Evolutionary conservation across 2,329 filamentous ascomycete species (phyloP).

Genomic region (Stachybotrys chartarum): DNA sequence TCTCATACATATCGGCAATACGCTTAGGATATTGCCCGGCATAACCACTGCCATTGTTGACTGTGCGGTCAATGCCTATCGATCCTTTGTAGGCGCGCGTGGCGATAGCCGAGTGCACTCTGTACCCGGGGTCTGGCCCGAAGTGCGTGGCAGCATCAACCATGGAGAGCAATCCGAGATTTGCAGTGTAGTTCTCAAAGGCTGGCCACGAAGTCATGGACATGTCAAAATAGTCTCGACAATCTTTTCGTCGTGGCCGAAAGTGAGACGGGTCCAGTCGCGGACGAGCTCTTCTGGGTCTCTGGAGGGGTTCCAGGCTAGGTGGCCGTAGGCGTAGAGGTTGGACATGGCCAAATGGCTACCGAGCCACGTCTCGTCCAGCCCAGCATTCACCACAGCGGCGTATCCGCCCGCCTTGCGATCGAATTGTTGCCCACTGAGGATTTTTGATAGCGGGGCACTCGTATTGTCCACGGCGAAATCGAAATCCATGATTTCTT

Average conservation of each 20-base stretch:
- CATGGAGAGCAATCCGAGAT: conserved; percentile 61
- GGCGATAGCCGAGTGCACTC: conserved; percentile 62
- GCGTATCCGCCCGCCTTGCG: conserved; percentile 53
- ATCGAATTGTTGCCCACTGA: conserved; percentile 53
- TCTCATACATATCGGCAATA: conserved; percentile 50
- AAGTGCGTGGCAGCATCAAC: conserved; percentile 54
- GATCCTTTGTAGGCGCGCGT: conserved; percentile 52
- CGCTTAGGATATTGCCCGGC: conserved; percentile 59
- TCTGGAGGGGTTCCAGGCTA: conserved; percentile 57
- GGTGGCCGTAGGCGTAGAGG: conserved; percentile 59
- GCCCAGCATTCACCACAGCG: conserved; percentile 61
- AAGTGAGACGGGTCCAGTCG: conserved; percentile 64
- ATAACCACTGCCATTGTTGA: conserved; percentile 58
- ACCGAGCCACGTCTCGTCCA: conserved; percentile 60
- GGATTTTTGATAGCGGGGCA: conserved; percentile 51
- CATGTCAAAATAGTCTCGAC: conserved; percentile 51
- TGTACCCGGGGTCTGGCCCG: conserved; percentile 58
- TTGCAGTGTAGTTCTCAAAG: conserved; percentile 65
- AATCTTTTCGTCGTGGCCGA: conserved; percentile 47
- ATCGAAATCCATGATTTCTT: conserved; percentile 60
- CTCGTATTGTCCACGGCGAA: conserved; percentile 49
- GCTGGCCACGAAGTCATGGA: conserved; percentile 64
- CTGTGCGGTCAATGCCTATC: conserved; percentile 67
- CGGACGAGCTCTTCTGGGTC: conserved; percentile 40
- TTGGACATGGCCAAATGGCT: conserved; percentile 66